Evolutionary conservation across 106 monocot species (phyloP).

Genomic region (Dioscorea zingiberensis): DNA sequence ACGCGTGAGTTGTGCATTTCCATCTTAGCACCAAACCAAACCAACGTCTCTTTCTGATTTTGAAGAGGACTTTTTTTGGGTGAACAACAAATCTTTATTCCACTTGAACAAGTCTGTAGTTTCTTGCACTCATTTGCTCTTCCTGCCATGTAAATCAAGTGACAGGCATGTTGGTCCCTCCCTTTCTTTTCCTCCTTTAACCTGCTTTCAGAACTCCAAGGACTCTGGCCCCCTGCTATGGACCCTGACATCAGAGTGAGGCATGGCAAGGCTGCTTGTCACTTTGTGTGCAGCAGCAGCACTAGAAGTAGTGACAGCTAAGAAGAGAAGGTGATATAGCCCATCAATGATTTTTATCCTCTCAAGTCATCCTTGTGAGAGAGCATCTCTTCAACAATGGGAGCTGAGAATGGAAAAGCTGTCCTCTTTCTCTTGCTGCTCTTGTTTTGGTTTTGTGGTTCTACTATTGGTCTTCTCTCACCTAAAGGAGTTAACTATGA

Average conservation of each 20-base stretch:
- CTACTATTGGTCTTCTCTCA: constrained; percentile 49
- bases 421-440: constrained; percentile 29
- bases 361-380: not conserved
- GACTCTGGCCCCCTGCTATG: constrained; percentile 6
- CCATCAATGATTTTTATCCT: constrained; percentile 14
- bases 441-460: constrained; percentile 23
- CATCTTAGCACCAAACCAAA: no score
- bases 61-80: no score
- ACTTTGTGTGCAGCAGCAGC: not conserved
- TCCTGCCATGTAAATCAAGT: constrained; percentile 3
- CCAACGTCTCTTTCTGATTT: no score
- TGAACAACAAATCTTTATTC: no score
- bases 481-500: constrained; percentile 81
- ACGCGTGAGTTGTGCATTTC: no score
- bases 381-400: constrained; percentile 22
- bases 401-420: not conserved
- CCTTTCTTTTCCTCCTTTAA: constrained; percentile 13
- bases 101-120: no score
- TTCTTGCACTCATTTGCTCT: not conserved
- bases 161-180: constrained; percentile 33
- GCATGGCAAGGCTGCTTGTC: constrained; percentile 12
- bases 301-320: not conserved
- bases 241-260: constrained; percentile 16
- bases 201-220: constrained; percentile 12
- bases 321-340: not conserved